Percentiles rank a stretch among this genome's conserved stretches.
Conservation (phyloP, 805 yeast species). For the Cyberlindnera xishuangbannaensis region DNA sequence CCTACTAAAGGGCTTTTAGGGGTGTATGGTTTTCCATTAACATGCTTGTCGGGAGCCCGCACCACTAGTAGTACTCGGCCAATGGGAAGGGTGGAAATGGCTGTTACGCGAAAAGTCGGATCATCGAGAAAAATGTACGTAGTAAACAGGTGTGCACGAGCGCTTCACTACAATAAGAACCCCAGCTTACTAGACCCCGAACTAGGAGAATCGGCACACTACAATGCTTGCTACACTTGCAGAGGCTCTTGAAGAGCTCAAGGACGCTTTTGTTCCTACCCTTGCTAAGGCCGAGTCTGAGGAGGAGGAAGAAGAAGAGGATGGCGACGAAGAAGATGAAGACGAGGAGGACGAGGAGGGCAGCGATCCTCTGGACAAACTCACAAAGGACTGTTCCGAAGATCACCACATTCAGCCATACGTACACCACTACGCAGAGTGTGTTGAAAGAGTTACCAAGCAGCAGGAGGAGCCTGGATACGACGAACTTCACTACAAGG, state of each 20-base stretch:
- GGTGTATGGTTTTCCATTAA: no score
- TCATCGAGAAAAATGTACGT: slow-evolving; percentile 7
- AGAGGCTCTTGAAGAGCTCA: slow-evolving; percentile 52
- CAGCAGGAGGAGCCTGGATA: slow-evolving; percentile 82
- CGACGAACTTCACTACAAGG: slow-evolving; percentile 75
- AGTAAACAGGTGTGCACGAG: no score
- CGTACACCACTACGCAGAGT: slow-evolving; percentile 88
- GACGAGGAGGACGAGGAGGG: slow-evolving; percentile 71
- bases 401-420: slow-evolving; percentile 62
- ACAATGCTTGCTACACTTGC: slow-evolving; percentile 33
- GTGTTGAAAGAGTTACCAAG: slow-evolving; percentile 90
- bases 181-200: no score
- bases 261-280: slow-evolving; percentile 74
- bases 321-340: slow-evolving; percentile 35
- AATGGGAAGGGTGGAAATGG: slow-evolving; percentile 18
- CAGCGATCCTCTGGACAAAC: slow-evolving; percentile 58
- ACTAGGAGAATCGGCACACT: no score
- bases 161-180: no score
- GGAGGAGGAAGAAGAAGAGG: slow-evolving; percentile 25
- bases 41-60: no score
- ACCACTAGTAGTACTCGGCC: no score
- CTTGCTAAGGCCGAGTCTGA: slow-evolving; percentile 60
- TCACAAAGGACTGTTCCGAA: slow-evolving; percentile 64
- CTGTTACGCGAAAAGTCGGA: slow-evolving; percentile 15
- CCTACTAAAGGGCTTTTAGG: no score